phyloP scores from a whole-genome alignment of 2,329 filamentous ascomycete genomes.

The Xylariaceae sp. region DNA sequence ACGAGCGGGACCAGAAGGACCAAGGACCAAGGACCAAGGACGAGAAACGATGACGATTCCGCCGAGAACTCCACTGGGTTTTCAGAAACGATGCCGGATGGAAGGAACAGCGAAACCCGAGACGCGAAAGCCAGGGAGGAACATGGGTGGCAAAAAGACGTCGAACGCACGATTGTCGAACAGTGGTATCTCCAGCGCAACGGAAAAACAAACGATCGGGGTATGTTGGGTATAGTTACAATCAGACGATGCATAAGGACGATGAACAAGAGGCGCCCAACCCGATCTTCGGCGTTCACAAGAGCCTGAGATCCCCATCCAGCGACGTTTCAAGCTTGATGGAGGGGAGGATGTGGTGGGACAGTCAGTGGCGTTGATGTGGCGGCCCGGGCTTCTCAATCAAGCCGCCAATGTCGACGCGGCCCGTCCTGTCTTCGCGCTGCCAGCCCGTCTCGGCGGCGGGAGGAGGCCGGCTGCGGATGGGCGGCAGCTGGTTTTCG shows the following conservation, averaged over 20 bases:
- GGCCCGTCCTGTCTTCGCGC: conserved; percentile 42
- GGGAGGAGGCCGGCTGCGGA: conserved; percentile 27
- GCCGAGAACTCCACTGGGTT: too few relatives aligned
- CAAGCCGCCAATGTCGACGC: conserved; percentile 54
- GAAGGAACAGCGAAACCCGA: conserved; percentile 9
- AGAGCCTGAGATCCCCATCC: too few relatives aligned
- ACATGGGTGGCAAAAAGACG: too few relatives aligned
- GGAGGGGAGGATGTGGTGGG: too few relatives aligned
- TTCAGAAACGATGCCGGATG: conserved; percentile 12
- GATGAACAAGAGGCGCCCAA: background rate
- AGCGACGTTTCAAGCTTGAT: too few relatives aligned
- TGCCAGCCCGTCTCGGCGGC: conserved; percentile 24
- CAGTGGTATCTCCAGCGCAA: conserved; percentile 25
- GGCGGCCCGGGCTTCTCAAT: conserved; percentile 48
- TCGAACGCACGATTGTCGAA: too few relatives aligned
- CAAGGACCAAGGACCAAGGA: too few relatives aligned
- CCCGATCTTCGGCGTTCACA: too few relatives aligned
- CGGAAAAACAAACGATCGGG: conserved; percentile 17
- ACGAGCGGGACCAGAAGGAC: too few relatives aligned
- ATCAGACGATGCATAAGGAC: conserved; percentile 13
- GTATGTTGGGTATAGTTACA: conserved; percentile 22
- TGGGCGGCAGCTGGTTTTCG: conserved; percentile 33
- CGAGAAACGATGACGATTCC: too few relatives aligned
- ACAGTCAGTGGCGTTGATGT: conserved; percentile 17
- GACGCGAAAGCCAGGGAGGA: conserved; percentile 9